Conservation (phyloP, 352 stramenopile genomes). For the Globisporangium takayamanum region DNA sequence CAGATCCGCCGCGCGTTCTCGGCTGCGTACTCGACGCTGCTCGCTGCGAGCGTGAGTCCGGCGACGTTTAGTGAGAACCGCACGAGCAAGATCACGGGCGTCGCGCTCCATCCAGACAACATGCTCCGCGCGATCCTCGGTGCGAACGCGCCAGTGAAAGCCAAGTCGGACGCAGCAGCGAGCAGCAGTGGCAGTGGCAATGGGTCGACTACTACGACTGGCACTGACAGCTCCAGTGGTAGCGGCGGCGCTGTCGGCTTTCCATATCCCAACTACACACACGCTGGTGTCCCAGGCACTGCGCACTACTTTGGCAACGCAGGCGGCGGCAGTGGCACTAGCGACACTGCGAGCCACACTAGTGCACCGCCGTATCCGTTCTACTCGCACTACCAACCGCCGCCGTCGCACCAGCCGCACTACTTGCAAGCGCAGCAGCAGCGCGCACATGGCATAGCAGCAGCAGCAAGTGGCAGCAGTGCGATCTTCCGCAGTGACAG, state of each 20-base stretch:
- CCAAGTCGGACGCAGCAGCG: conserved; percentile 28
- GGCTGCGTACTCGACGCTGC: conserved; percentile 61
- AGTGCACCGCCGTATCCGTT: conserved; percentile 11
- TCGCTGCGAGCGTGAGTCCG: conserved; percentile 48
- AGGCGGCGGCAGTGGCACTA: background rate
- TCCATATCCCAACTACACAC: conserved; percentile 15
- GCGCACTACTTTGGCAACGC: conserved; percentile 14
- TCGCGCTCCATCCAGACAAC: conserved; percentile 74
- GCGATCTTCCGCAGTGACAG: background rate
- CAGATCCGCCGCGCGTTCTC: conserved; percentile 80
- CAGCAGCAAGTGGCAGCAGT: conserved; percentile 5
- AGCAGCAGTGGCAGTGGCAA: background rate
- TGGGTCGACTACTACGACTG: background rate
- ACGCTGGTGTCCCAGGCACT: conserved; percentile 10
- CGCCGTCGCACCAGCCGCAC: conserved; percentile 20
- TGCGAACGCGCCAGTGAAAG: conserved; percentile 40
- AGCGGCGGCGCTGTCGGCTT: conserved; percentile 7
- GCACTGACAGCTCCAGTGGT: conserved; percentile 12
- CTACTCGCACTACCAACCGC: conserved; percentile 20
- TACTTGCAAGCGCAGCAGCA: conserved; percentile 24
- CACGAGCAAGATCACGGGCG: conserved; percentile 48
- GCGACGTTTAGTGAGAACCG: conserved; percentile 52
- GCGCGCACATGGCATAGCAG: conserved; percentile 11
- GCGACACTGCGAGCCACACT: conserved; percentile 3
- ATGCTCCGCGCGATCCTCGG: conserved; percentile 69